Conservation (phyloP, 2,329 filamentous ascomycete genomes). For the Pleurostoma richardsiae region DNA sequence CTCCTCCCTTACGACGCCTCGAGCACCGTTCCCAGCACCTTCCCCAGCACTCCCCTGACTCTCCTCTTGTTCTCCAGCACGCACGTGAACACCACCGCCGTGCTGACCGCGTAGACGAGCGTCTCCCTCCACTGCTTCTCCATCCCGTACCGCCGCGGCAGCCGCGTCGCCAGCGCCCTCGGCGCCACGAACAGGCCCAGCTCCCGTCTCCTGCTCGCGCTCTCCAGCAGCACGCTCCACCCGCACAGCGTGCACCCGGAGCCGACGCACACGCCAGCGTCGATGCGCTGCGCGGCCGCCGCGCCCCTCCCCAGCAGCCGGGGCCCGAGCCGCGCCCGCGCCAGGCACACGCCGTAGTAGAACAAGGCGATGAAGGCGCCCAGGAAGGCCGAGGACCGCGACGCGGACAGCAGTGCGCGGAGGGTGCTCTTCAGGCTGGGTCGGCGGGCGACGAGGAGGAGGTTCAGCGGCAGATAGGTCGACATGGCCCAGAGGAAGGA, state of each 20-base stretch:
- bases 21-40: slow-evolving; percentile 48
- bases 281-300: slow-evolving; percentile 43
- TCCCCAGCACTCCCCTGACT: slow-evolving; percentile 66
- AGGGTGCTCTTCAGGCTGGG: slow-evolving; percentile 38
- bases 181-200: slow-evolving; percentile 78
- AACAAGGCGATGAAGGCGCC: slow-evolving; percentile 73
- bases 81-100: slow-evolving; percentile 65
- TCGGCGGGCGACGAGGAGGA: slow-evolving; percentile 54
- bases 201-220: slow-evolving; percentile 61
- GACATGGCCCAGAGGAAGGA: slow-evolving; percentile 71
- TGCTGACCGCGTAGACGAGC: slow-evolving; percentile 60
- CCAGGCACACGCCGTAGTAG: slow-evolving; percentile 80
- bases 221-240: slow-evolving; percentile 75
- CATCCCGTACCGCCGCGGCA: slow-evolving; percentile 63
- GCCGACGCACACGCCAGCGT: slow-evolving; percentile 63
- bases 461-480: slow-evolving; percentile 72
- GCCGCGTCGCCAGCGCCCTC: slow-evolving; percentile 66
- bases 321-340: slow-evolving; percentile 69
- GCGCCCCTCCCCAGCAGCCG: slow-evolving; percentile 53
- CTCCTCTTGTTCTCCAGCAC: slow-evolving; percentile 55
- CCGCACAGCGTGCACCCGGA: slow-evolving; percentile 72
- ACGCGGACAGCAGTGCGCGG: slow-evolving; percentile 52
- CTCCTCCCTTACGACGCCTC: slow-evolving; percentile 12
- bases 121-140: slow-evolving; percentile 65
- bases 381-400: slow-evolving; percentile 71